A percentile compares a stretch with the other conserved stretches of the same genome.
Conservation (phyloP, 1,139 yeast species). For the Kodamaea ohmeri region DNA sequence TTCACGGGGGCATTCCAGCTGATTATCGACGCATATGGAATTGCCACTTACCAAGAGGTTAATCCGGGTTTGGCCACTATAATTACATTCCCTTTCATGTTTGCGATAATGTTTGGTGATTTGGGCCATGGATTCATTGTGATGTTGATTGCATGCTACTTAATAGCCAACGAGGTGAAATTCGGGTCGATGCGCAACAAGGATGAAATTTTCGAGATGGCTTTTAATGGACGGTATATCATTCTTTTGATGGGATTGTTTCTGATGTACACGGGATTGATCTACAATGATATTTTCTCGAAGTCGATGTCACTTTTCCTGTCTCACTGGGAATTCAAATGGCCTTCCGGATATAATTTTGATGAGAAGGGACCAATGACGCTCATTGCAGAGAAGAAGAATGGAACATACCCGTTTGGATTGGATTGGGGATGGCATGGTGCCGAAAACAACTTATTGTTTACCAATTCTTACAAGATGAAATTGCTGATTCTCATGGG, state of each 20-base stretch:
- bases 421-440: slow-evolving; percentile 98
- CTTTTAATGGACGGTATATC: slow-evolving; percentile 87
- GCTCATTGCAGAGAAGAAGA: slow-evolving; percentile 55
- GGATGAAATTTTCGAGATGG: slow-evolving; percentile 97
- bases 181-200: slow-evolving; percentile 66
- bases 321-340: slow-evolving; percentile 85
- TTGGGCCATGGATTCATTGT: slow-evolving; percentile 91
- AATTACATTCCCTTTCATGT: slow-evolving; percentile 97
- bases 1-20: slow-evolving; percentile 89
- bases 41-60: slow-evolving; percentile 91
- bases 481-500: slow-evolving; percentile 94
- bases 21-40: slow-evolving; percentile 93
- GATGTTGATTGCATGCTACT: slow-evolving; percentile 63
- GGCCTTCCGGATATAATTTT: slow-evolving; percentile 61
- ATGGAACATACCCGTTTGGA: slow-evolving; percentile 78
- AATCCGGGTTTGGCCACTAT: slow-evolving; percentile 95
- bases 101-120: slow-evolving; percentile 99
- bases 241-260: slow-evolving; percentile 86
- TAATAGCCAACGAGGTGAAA: slow-evolving; percentile 67
- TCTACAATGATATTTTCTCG: slow-evolving; percentile 92
- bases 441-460: slow-evolving; percentile 83
- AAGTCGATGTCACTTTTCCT: slow-evolving; percentile 80
- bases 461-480: slow-evolving; percentile 95
- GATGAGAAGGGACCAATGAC: slow-evolving; percentile 50
- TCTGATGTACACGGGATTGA: slow-evolving; percentile 89